phyloP scores from a whole-genome alignment of 495 filamentous ascomycete species.

The Neurospora pannonica region DNA sequence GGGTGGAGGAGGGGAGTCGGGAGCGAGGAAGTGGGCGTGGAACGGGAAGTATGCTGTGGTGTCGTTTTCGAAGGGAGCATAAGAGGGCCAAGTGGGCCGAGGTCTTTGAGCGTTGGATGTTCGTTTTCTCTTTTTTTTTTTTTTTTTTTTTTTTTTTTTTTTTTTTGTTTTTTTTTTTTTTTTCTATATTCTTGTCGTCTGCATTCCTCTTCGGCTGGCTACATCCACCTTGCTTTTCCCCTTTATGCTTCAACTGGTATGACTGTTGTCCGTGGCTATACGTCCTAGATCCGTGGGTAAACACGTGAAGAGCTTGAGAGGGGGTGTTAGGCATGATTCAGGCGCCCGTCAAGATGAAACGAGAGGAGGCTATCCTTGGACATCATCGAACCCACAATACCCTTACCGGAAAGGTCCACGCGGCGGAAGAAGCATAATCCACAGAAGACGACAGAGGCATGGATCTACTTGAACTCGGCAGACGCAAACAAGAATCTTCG shows the following conservation, averaged over 20 bases:
- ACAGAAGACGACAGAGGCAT: too few species aligned
- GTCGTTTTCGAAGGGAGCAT: constrained; percentile 56
- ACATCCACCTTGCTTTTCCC: neutral
- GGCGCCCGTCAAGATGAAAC: too few species aligned
- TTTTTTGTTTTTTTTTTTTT: neutral
- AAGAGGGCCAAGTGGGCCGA: neutral
- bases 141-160: neutral
- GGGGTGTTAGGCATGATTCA: too few species aligned
- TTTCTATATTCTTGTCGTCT: neutral
- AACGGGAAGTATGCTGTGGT: constrained; percentile 94
- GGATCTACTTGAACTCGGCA: neutral
- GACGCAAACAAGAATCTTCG: neutral
- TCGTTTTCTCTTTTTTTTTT: neutral
- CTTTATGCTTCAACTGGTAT: too few species aligned
- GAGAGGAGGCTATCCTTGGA: too few species aligned
- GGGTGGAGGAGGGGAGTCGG: constrained; percentile 57
- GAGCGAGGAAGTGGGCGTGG: constrained; percentile 90
- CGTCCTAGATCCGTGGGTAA: too few species aligned
- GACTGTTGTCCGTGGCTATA: too few species aligned
- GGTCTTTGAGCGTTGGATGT: neutral
- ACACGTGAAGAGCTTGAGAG: too few species aligned
- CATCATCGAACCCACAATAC: too few species aligned
- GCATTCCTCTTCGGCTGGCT: neutral
- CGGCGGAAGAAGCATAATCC: too few species aligned
- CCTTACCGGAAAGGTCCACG: neutral